Evolutionary conservation across 129 eudicot genomes (phyloP), one percentile per base, ranked within the genome.

Genomic region (Ambrosia artemisiifolia): DNA sequence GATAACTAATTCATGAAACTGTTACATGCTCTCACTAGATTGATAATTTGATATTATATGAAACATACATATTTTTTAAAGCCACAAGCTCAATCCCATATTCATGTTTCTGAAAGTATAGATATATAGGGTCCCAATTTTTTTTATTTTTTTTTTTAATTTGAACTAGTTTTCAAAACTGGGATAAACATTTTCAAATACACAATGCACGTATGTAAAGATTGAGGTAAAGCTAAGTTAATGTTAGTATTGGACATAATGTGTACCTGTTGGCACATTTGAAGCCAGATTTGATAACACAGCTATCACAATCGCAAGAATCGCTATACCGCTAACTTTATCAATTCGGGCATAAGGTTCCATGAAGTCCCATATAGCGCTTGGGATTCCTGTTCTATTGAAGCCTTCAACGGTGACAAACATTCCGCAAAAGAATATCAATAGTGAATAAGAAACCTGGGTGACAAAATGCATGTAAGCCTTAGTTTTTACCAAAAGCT

Each of bases 381-480:
- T 78, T n/a, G 98, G 98, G 64, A 92, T 89, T 60, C 98, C 98
- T 3, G 98, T 92, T 75, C 57, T 87, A 61, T 92, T 92, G 60
- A 92, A 89, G 68, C 98, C 96, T 56, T 89, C 96, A 48, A 92
- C 96, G 2, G 98, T 89, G 55, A 89, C 85, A 68, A 89, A 89
- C 98, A 92, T 89, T 59, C 97, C 97, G 30, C 97, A 88, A 70
- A 92, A 92, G 90, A 92, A 92, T 43, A 92, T 79, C 83, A 92
- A 75, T 24, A 89, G 87, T 51, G 98, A 92, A 76, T 87, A 92
- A 7, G 98, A 92, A 34, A 92, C 95, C 96, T 91, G 86, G 51
- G 36, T 40, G 8, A 33, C 13, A 46, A 70, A 63, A 48, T 13
- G 11, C 56, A 75, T 18, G 24, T 10, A 64, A 24, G 11, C n/a